Conservation (phyloP, 495 filamentous ascomycete species). For the Penicillium tannophilum region DNA sequence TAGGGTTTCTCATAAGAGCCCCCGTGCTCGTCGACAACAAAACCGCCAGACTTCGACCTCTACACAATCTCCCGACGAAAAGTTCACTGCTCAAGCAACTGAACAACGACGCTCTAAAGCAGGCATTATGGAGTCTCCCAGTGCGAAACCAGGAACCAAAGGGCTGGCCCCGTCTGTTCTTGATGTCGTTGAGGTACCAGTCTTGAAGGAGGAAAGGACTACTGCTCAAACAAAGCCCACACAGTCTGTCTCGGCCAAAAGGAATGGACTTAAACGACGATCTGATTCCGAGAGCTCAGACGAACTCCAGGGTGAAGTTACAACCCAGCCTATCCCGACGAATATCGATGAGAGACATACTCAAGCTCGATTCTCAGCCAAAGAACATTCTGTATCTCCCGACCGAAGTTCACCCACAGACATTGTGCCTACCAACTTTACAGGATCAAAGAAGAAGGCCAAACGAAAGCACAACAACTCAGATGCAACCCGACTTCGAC, state of each 20-base stretch:
- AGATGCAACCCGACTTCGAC: background rate
- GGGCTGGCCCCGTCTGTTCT: constrained; percentile 1
- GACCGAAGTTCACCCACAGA: constrained; percentile 33
- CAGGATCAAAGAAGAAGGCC: constrained; percentile 12
- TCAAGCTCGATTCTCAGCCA: background rate
- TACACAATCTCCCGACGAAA: constrained; percentile 17
- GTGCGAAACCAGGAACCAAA: background rate
- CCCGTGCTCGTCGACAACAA: constrained; percentile 2
- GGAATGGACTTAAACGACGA: constrained; percentile 10
- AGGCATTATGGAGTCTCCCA: background rate
- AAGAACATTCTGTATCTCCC: background rate
- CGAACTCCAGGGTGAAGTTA: constrained; percentile 46
- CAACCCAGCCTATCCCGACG: constrained; percentile 28
- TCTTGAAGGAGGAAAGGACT: background rate
- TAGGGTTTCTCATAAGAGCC: constrained; percentile 1
- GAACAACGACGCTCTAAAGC: constrained; percentile 29
- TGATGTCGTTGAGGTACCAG: constrained; percentile 21
- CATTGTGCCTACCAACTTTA: constrained; percentile 36
- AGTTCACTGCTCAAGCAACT: constrained; percentile 32
- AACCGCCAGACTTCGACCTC: background rate
- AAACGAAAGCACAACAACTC: constrained; percentile 23
- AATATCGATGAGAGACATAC: constrained; percentile 9
- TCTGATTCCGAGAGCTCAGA: constrained; percentile 42
- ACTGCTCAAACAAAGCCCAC: background rate
- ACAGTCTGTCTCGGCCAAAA: background rate